A percentile compares a stretch with the other conserved stretches of the same genome.
Conservation (phyloP, 441 rosid genomes). For the Pelargonium hybrid region DNA sequence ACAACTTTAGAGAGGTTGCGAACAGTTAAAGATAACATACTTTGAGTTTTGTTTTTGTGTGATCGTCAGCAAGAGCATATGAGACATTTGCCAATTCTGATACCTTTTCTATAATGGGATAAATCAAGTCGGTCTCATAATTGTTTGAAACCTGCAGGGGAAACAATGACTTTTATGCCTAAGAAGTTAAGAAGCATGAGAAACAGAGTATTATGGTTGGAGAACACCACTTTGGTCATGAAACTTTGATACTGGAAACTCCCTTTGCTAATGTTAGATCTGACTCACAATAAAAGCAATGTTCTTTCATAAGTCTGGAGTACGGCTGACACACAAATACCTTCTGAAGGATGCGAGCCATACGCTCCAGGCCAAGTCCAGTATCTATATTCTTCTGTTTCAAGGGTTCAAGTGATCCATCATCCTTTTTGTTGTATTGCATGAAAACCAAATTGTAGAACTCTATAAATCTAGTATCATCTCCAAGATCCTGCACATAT, state of each 20-base stretch:
- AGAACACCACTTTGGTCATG: background rate
- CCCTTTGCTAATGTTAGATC: conserved; percentile 8
- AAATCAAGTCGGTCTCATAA: conserved; percentile 92
- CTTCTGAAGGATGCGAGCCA: conserved; percentile 87
- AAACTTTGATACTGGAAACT: background rate
- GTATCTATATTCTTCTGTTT: conserved; percentile 89
- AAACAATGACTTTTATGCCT: conserved; percentile 10
- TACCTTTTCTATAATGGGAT: conserved; percentile 65
- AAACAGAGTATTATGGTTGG: background rate
- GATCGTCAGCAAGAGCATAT: conserved; percentile 46
- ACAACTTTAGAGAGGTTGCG: conserved; percentile 7
- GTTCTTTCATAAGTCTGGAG: background rate
- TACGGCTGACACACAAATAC: conserved; percentile 20
- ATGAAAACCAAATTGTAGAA: conserved; percentile 88
- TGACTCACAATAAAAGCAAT: conserved; percentile 13
- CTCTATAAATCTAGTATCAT: conserved; percentile 80
- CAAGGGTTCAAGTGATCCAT: conserved; percentile 68
- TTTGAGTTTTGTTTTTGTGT: conserved; percentile 46
- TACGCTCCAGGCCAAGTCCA: conserved; percentile 88
- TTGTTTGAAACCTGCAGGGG: conserved; percentile 71
- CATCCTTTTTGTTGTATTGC: conserved; percentile 84
- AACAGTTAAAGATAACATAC: conserved; percentile 28
- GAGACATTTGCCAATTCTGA: conserved; percentile 59
- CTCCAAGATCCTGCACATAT: conserved; percentile 70
- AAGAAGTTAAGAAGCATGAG: conserved; percentile 6